phyloP scores from a whole-genome alignment of 2,329 filamentous ascomycete species.

The Fusarium chlamydosporum region DNA sequence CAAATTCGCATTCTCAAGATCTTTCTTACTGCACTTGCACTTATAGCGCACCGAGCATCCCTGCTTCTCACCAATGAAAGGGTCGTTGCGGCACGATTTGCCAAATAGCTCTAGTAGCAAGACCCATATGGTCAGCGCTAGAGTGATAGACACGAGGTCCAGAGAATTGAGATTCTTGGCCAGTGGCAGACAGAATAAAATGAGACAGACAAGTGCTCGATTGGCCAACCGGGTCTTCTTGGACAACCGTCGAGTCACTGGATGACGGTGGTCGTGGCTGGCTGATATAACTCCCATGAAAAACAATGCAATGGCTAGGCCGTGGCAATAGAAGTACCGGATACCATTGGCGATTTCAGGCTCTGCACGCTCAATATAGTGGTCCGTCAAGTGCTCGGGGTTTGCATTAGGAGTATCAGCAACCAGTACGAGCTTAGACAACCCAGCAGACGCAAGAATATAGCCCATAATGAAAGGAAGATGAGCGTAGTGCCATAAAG shows the following conservation, averaged over 20 bases:
- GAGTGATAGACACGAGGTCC: constrained; percentile 61
- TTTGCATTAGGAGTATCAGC: constrained; percentile 67
- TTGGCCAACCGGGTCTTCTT: constrained; percentile 67
- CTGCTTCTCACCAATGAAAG: constrained; percentile 59
- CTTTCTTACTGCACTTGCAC: constrained; percentile 58
- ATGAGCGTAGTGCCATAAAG: constrained; percentile 69
- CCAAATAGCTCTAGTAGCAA: constrained; percentile 66
- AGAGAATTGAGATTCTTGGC: constrained; percentile 63
- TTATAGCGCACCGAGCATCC: constrained; percentile 57
- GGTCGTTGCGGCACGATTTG: constrained; percentile 61
- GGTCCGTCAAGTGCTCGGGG: constrained; percentile 63
- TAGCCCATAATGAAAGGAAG: constrained; percentile 75
- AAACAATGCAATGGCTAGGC: constrained; percentile 68
- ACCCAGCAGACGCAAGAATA: constrained; percentile 69
- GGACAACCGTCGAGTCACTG: constrained; percentile 62
- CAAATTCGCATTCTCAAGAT: constrained; percentile 53
- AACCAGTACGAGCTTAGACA: constrained; percentile 71
- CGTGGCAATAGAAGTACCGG: constrained; percentile 75
- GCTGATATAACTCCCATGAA: constrained; percentile 69
- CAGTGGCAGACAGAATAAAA: constrained; percentile 69
- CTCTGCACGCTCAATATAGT: constrained; percentile 65
- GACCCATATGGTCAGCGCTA: constrained; percentile 61
- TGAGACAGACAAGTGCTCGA: constrained; percentile 63
- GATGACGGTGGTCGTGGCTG: constrained; percentile 69
- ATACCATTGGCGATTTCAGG: constrained; percentile 66